Conservation (phyloP, 306 rosid genomes). For the Canavalia gladiata region DNA sequence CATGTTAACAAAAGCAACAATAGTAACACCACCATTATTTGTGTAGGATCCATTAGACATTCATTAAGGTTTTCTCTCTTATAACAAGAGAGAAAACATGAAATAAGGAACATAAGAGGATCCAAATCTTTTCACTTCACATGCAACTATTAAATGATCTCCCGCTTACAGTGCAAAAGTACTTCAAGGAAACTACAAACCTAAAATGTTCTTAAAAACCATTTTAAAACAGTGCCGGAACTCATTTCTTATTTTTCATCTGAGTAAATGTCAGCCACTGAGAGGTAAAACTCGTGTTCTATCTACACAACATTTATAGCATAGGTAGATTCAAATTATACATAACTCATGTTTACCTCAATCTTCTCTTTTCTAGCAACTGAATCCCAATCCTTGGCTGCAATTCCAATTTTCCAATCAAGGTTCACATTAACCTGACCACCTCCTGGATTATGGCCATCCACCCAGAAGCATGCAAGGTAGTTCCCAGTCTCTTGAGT, state of each 20-base stretch:
- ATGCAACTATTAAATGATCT: conserved; percentile 2
- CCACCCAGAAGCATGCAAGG: conserved; percentile 84
- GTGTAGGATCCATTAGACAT: conserved; percentile 4
- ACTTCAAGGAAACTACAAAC: conserved; percentile 31
- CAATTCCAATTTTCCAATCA: conserved; percentile 97
- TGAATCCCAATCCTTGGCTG: conserved; percentile 97
- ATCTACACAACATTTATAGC: background rate
- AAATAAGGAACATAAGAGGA: conserved; percentile 11
- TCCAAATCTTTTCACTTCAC: conserved; percentile 18
- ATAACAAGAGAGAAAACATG: background rate
- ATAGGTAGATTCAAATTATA: conserved; percentile 19
- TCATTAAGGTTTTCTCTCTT: background rate
- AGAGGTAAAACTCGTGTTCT: conserved; percentile 28
- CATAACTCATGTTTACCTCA: conserved; percentile 62
- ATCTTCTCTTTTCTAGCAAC: conserved; percentile 96
- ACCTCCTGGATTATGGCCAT: conserved; percentile 53
- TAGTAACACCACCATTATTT: background rate
- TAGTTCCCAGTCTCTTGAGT: conserved; percentile 90
- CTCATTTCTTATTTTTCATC: conserved; percentile 4
- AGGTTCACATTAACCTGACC: conserved; percentile 70
- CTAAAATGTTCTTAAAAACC: conserved; percentile 14
- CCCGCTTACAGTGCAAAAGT: conserved; percentile 27
- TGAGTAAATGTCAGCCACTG: conserved; percentile 1
- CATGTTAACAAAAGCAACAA: background rate
- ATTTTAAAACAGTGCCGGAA: conserved; percentile 6